Percentiles rank a stretch among this genome's conserved stretches.
phyloP scores from a whole-genome alignment of 805 yeast genomes.

The Candida endomychidarum region DNA sequence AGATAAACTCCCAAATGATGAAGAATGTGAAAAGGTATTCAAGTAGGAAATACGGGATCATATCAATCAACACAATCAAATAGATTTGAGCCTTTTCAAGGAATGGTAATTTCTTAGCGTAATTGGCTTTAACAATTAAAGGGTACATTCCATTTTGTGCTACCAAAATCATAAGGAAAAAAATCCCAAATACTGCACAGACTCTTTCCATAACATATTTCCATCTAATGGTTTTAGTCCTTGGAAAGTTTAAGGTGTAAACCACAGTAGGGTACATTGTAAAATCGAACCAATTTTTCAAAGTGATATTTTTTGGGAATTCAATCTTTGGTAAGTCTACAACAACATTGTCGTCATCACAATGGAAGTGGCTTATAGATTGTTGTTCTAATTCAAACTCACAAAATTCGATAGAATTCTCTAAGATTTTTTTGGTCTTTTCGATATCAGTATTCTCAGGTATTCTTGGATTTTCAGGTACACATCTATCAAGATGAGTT shows the following conservation, averaged over 20 bases:
- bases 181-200: conserved; percentile 83
- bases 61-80: conserved; percentile 63
- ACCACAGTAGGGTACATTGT: conserved; percentile 89
- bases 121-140: conserved; percentile 57
- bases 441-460: conserved; percentile 27
- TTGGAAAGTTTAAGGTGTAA: conserved; percentile 79
- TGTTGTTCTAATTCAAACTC: conserved; percentile 67
- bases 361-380: conserved; percentile 25
- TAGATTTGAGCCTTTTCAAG: conserved; percentile 44
- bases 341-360: conserved; percentile 13
- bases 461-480: conserved; percentile 21
- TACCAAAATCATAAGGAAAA: conserved; percentile 74
- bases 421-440: conserved; percentile 26
- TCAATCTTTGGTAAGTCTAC: conserved; percentile 12
- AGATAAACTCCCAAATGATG: conserved; percentile 92
- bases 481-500: conserved; percentile 41
- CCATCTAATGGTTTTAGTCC: conserved; percentile 70
- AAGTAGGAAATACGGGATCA: conserved; percentile 76
- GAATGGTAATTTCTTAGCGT: conserved; percentile 51
- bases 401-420: conserved; percentile 64
- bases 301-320: conserved; percentile 75
- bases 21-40: conserved; percentile 79
- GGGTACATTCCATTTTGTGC: conserved; percentile 81
- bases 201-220: conserved; percentile 64
- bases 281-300: conserved; percentile 67